Evolutionary conservation across 1,284 basidiomycete species (phyloP).

Genomic region (Pyrrhoderma lamaoense): DNA sequence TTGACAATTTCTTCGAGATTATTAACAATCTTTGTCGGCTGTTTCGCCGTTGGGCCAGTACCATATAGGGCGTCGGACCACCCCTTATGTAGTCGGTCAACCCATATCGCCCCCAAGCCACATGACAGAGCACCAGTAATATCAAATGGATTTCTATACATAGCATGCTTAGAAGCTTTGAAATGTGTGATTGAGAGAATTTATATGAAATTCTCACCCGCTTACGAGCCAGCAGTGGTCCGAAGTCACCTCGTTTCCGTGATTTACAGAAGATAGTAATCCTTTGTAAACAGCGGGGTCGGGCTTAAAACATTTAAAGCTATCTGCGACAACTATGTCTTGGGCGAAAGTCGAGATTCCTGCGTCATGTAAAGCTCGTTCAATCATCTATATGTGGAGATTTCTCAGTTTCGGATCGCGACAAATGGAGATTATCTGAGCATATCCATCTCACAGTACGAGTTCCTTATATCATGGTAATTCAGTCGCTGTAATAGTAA

Average conservation of each 20-base stretch:
- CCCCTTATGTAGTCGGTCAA: slow-evolving; percentile 26
- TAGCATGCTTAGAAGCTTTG: not conserved
- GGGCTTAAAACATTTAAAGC: slow-evolving; percentile 26
- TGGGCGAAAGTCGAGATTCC: slow-evolving; percentile 14
- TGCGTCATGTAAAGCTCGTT: slow-evolving; percentile 21
- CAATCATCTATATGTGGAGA: slow-evolving; percentile 27
- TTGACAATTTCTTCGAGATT: slow-evolving; percentile 20
- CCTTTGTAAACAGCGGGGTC: slow-evolving; percentile 24
- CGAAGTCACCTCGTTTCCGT: slow-evolving; percentile 17
- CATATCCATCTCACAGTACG: not conserved
- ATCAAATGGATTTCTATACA: slow-evolving; percentile 30
- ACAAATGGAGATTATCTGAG: not conserved
- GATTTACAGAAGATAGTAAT: slow-evolving; percentile 20
- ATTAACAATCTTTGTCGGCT: slow-evolving; percentile 21
- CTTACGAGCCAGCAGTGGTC: slow-evolving; percentile 28
- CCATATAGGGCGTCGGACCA: slow-evolving; percentile 26
- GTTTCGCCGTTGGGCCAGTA: slow-evolving; percentile 2
- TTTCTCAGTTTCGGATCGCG: too few relatives aligned
- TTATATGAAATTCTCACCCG: slow-evolving; percentile 23
- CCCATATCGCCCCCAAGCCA: slow-evolving; percentile 29
- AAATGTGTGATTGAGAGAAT: not conserved
- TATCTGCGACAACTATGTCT: slow-evolving; percentile 22
- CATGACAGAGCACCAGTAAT: slow-evolving; percentile 27
- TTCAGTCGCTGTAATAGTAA: too few relatives aligned
- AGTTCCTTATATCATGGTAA: not conserved